Evolutionary conservation across 176 grass and related monocot species (phyloP).

Genomic region (Ensete ventricosum): DNA sequence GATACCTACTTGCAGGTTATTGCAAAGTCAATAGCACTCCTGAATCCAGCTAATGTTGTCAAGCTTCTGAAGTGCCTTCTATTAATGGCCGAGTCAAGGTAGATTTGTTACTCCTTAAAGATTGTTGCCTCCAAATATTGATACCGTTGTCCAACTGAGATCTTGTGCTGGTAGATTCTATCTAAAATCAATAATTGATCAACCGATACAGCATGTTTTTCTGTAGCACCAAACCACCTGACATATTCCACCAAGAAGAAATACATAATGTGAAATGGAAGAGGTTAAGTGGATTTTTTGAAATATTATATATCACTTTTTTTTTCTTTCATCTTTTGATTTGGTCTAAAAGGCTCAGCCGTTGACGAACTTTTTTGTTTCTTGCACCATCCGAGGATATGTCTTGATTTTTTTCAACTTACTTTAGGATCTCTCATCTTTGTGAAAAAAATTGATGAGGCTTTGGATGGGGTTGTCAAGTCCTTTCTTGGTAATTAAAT

Average conservation of each 20-base stretch:
- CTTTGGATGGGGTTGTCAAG: too few species aligned
- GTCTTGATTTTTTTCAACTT: background rate
- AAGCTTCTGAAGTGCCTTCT: conserved; percentile 82
- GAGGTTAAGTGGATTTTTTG: background rate
- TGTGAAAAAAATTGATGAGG: too few species aligned
- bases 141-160: background rate
- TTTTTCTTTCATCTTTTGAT: background rate
- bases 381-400: background rate
- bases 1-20: conserved; percentile 53
- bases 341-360: background rate
- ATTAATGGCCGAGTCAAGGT: conserved; percentile 66
- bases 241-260: background rate
- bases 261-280: background rate
- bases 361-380: background rate
- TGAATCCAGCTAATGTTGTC: conserved; percentile 59
- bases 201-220: background rate
- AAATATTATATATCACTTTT: background rate
- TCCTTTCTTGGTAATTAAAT: too few species aligned
- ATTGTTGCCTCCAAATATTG: background rate
- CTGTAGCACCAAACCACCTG: background rate
- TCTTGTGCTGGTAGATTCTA: background rate
- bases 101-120: background rate
- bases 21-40: conserved; percentile 59
- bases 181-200: background rate
- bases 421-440: too few species aligned